Base-by-base conservation (phyloP, 2,329 filamentous ascomycete genomes). In the Paecilomyces sp. region DNA sequence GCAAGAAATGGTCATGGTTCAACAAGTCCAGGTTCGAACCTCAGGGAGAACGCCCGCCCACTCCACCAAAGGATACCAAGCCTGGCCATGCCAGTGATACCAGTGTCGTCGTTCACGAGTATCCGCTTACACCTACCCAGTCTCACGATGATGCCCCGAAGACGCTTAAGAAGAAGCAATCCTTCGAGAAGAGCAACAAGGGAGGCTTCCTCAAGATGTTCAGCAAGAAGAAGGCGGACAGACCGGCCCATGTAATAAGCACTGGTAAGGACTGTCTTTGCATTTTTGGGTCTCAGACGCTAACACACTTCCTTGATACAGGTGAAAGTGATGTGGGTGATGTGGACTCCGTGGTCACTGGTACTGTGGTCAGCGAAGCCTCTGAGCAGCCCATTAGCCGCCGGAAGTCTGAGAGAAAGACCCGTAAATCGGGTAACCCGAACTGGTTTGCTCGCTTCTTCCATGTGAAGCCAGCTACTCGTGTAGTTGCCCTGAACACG, bases 381-480 rank as follows among this genome's bases (percentile, higher is more conserved):
- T 30, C 51, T 30, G 51, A 25, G 13, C 18, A 30, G 22, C 51
- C 24, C 50, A 60, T 31, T 57, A 65, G 62, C 54, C 65, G 53
- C 25, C 64, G 22, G 8, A 66, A 60, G 11, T 47, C 59, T 34
- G 67, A 56, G 60, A 67, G 53, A 22, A 28, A 67, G 36, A 64
- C 64, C 58, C 67, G 15, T 75, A 67, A 65, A 75, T 61, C 71
- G 61, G 73, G 74, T 31, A 88, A 86, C 70, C 87, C 91, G 69
- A 96, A 89, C 66, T 97, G 93, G 92, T 84, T 97, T 57, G 88
- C 91, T 31, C 89, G 91, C 15, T 85, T 97, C 54, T 91, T 97
- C 78, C 86, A 91, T 58, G 88, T 97, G 70, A 96, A 94, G 72
- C 93, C 93, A 1, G 90, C 88, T 0, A 88, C 81, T 15, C 85